phyloP scores from a whole-genome alignment of 2,329 filamentous ascomycete species.

The Venturia effusa region DNA sequence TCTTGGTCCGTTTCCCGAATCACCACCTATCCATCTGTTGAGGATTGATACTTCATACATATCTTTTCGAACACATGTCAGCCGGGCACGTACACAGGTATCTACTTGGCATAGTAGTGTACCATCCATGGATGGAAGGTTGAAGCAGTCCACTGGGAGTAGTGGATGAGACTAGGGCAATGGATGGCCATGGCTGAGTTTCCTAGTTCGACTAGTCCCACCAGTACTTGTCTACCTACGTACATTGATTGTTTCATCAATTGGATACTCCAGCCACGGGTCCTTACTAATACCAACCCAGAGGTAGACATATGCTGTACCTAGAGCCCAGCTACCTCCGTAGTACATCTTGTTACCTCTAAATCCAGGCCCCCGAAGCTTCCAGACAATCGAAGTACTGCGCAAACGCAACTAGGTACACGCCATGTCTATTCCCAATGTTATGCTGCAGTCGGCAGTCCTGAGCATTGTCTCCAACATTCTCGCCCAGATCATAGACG shows the following conservation, averaged over 20 bases:
- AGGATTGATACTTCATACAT: too few relatives aligned
- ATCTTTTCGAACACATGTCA: too few relatives aligned
- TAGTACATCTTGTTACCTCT: background rate
- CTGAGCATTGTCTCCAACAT: slow-evolving; percentile 60
- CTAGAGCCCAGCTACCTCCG: background rate
- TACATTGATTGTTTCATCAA: background rate
- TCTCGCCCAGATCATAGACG: slow-evolving; percentile 58
- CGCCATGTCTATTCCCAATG: slow-evolving; percentile 7
- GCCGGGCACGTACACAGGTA: too few relatives aligned
- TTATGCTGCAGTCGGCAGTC: slow-evolving; percentile 47
- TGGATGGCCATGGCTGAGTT: background rate
- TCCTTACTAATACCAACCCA: background rate
- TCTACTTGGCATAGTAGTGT: background rate
- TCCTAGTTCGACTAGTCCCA: background rate
- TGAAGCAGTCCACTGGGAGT: too few relatives aligned
- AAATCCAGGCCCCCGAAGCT: background rate
- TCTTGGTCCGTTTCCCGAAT: background rate
- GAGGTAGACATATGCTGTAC: background rate
- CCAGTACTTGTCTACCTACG: too few relatives aligned
- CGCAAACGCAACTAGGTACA: background rate
- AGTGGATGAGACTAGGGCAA: background rate
- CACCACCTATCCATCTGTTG: too few relatives aligned
- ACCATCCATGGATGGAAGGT: too few relatives aligned
- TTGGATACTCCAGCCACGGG: background rate
- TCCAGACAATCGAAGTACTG: background rate